These are phyloP conservation scores for Paraphaeosphaeria minitans DNA, from an alignment of 2,329 filamentous ascomycete species.

Conservation along the genomic window DNA sequence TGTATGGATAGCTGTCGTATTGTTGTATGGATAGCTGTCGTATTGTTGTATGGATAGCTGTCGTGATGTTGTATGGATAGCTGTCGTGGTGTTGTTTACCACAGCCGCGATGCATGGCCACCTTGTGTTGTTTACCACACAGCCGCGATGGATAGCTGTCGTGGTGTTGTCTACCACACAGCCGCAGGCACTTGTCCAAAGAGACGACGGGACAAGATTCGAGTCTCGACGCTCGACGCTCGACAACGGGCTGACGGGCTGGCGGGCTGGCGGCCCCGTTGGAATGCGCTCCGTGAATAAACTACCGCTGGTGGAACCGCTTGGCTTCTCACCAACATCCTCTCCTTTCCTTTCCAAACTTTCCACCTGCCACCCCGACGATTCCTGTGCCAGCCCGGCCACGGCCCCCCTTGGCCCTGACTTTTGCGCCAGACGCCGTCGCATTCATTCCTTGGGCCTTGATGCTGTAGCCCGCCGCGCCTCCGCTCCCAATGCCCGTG, in stretches of 20 bases:
- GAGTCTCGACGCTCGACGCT: no score
- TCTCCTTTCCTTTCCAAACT: neutral
- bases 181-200: neutral
- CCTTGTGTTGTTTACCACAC: no score
- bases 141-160: no score
- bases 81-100: no score
- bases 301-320: constrained; percentile 2
- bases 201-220: neutral
- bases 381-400: constrained; percentile 1
- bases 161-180: neutral
- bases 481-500: neutral
- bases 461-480: neutral
- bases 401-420: neutral
- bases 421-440: constrained; percentile 1
- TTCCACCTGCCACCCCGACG: no score
- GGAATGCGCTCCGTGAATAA: neutral
- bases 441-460: constrained; percentile 8
- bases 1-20: no score
- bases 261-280: no score
- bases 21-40: no score
- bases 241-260: no score
- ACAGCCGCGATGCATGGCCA: no score
- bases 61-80: neutral
- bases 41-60: no score
- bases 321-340: constrained; percentile 7